Evolutionary conservation across 1,139 yeast species (phyloP).

Genomic region (Scheffersomyces parashehatae): DNA sequence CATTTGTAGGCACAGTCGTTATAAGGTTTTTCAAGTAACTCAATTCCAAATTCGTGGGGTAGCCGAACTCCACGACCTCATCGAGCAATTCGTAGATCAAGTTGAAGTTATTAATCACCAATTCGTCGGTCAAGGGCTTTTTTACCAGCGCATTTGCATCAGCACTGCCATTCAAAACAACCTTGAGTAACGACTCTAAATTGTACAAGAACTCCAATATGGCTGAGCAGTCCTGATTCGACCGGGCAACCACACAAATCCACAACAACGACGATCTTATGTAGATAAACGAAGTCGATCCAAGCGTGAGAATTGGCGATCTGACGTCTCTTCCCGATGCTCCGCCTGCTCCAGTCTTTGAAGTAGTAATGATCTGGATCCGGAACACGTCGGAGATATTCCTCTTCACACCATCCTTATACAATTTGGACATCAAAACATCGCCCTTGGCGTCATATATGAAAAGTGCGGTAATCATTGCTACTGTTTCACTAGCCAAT

Average conservation of each 20-base stretch:
- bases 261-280: slow-evolving; percentile 70
- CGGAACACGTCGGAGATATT: slow-evolving; percentile 89
- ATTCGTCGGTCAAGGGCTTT: slow-evolving; percentile 27
- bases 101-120: slow-evolving; percentile 54
- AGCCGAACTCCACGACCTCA: slow-evolving; percentile 79
- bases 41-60: slow-evolving; percentile 70
- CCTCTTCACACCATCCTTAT: slow-evolving; percentile 34
- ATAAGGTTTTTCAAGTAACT: slow-evolving; percentile 30
- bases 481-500: not conserved
- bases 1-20: slow-evolving; percentile 21
- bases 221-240: slow-evolving; percentile 81
- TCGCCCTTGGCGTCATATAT: slow-evolving; percentile 82
- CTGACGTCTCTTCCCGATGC: slow-evolving; percentile 37
- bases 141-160: slow-evolving; percentile 8
- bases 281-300: slow-evolving; percentile 89
- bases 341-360: slow-evolving; percentile 18
- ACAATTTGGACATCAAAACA: slow-evolving; percentile 74
- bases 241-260: slow-evolving; percentile 84
- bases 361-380: slow-evolving; percentile 74
- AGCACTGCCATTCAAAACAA: slow-evolving; percentile 19
- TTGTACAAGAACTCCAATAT: slow-evolving; percentile 78
- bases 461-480: slow-evolving; percentile 78
- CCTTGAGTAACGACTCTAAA: slow-evolving; percentile 47
- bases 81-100: slow-evolving; percentile 75
- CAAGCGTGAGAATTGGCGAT: slow-evolving; percentile 86